phyloP scores from a whole-genome alignment of 2,329 filamentous ascomycete species.

The Cryphonectria radicalis region DNA sequence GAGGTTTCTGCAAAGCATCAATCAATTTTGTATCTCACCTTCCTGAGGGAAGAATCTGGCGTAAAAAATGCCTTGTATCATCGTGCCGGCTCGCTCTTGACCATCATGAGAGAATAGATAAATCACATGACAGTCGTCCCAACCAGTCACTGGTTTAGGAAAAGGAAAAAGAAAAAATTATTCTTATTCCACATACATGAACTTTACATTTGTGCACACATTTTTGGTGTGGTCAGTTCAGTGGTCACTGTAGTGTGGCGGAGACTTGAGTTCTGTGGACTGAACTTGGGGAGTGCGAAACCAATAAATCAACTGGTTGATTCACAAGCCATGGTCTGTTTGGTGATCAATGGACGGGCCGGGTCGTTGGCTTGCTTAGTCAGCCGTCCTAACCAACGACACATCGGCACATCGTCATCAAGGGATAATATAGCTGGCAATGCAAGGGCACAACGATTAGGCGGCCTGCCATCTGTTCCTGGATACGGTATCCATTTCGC shows the following conservation, averaged over 20 bases:
- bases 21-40: slow-evolving; percentile 47
- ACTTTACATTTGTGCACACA: background rate
- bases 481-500: background rate
- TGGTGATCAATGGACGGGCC: background rate
- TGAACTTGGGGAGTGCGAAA: background rate
- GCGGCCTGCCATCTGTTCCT: background rate
- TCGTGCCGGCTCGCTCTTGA: slow-evolving; percentile 36
- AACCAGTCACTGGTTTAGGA: background rate
- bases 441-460: background rate
- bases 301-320: too few species aligned
- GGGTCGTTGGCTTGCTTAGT: background rate
- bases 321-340: background rate
- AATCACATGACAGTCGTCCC: background rate
- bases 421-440: background rate
- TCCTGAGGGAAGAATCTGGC: slow-evolving; percentile 69
- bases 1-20: background rate
- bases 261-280: background rate
- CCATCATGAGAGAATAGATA: slow-evolving; percentile 6
- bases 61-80: slow-evolving; percentile 75
- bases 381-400: background rate
- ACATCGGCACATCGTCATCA: background rate
- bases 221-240: background rate
- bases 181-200: background rate
- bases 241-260: background rate
- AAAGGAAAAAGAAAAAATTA: background rate